These are phyloP conservation scores for Saccharomycopsis lassenensis DNA, from an alignment of 805 yeast genomes.

Conservation along the genomic window DNA sequence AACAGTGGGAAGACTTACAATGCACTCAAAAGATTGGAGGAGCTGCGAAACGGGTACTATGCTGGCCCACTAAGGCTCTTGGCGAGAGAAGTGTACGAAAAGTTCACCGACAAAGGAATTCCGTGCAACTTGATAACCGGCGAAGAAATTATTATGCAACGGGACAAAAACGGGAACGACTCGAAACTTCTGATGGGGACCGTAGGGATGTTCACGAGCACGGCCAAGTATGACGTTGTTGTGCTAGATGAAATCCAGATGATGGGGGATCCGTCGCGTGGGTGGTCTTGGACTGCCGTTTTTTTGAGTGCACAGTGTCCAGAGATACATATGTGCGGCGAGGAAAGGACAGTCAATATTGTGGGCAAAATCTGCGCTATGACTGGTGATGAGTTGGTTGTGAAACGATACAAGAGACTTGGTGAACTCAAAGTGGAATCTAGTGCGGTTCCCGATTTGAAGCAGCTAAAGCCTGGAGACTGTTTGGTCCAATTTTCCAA, in stretches of 20 bases:
- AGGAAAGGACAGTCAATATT: constrained; percentile 67
- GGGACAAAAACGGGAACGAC: constrained; percentile 55
- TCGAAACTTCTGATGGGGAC: constrained; percentile 81
- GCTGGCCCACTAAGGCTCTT: constrained; percentile 90
- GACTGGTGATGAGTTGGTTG: constrained; percentile 75
- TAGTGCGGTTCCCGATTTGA: constrained; percentile 23
- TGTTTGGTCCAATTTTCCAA: constrained; percentile 85
- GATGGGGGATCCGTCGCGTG: constrained; percentile 72
- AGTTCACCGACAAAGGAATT: constrained; percentile 54
- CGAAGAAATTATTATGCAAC: constrained; percentile 74
- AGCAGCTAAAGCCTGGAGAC: constrained; percentile 56
- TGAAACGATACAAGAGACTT: constrained; percentile 62
- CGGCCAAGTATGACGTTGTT: constrained; percentile 65
- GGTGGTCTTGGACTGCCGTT: constrained; percentile 93
- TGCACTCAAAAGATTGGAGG: constrained; percentile 59
- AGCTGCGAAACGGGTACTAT: constrained; percentile 66
- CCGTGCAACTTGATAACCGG: constrained; percentile 87
- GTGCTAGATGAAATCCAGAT: constrained; percentile 95
- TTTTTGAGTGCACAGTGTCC: constrained; percentile 76
- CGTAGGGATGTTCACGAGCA: constrained; percentile 80
- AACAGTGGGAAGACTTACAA: constrained; percentile 90
- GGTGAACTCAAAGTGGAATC: constrained; percentile 54
- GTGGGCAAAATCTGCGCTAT: constrained; percentile 44
- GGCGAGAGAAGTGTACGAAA: constrained; percentile 85
- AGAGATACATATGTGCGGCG: constrained; percentile 91